Evolutionary conservation across 2,329 filamentous ascomycete species (phyloP), one percentile per base, ranked within the genome.

Genomic region (Clonostachys rosea): DNA sequence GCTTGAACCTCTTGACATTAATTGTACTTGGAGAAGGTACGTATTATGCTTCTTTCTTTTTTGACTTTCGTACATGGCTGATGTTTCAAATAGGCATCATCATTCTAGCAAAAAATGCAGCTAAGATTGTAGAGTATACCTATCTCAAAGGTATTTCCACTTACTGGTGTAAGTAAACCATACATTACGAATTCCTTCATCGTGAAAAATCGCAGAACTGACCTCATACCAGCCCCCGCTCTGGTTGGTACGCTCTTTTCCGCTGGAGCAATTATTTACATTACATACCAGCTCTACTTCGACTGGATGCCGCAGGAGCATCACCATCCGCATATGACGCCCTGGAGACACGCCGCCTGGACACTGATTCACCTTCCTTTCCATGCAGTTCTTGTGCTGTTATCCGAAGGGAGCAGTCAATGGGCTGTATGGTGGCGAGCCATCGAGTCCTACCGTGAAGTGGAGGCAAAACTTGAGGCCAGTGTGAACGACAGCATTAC

Each of bases 1-100:
- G 84, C 11, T 77, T 86, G 73, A 77, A 75, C 12, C 68, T 85
- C 3, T 67, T 86, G 47, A 86, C 82, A 0, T 69, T 86, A 43
- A 84, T 86, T 50, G 80, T 87, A 47, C 75, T 86, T 49, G 83
- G 83, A 13, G 83, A 86, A 56, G 81, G 81, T 44, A 78, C 24
- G 9, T 3, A 30, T 30, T 10, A 4, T 83, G n/a, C 82, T 85
- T 30, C 24, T 30, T 30, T 30, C 24, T 24, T 24, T 24, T 6
- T 9, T 30, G 24, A 10, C 8, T 3, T 30, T 8, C 8, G 24
- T 30, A 10, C 9, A 10, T 30, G 24, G 24, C 24, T 30, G 24
- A 30, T 9, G 24, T 30, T 30, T 30, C 24, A 30, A 10, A 30
- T 10, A 30, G 24, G 24, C 3, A 30, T 30, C 6, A 37, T 75